Evolutionary conservation across 139 green algal species (phyloP), one percentile per base, ranked within the genome.

Genomic region (Astrephomene gubernaculifera): DNA sequence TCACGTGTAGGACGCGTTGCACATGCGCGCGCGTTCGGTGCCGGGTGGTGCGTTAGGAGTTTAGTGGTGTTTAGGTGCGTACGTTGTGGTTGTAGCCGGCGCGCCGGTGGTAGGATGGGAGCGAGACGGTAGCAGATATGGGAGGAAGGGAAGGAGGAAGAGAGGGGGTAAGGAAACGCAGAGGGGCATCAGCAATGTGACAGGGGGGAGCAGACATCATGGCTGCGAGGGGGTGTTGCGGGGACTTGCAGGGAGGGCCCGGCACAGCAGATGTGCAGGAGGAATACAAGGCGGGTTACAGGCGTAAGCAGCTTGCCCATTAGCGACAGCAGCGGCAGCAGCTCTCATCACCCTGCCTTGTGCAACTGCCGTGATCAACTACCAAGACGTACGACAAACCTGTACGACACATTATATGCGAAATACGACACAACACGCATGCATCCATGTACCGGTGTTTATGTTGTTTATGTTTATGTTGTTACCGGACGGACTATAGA

Each of bases 31-130:
- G n/a, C n/a, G n/a, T n/a, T n/a, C n/a, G n/a, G n/a, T n/a, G n/a
- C n/a, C n/a, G n/a, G n/a, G n/a, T n/a, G n/a, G n/a, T n/a, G n/a
- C n/a, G n/a, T n/a, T n/a, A n/a, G n/a, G n/a, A n/a, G n/a, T n/a
- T n/a, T n/a, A n/a, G n/a, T n/a, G n/a, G n/a, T n/a, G n/a, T n/a
- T n/a, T n/a, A n/a, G n/a, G n/a, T n/a, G n/a, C n/a, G n/a, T n/a
- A n/a, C n/a, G n/a, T n/a, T n/a, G n/a, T n/a, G n/a, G n/a, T n/a
- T n/a, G n/a, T n/a, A n/a, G n/a, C n/a, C n/a, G n/a, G n/a, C n/a
- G n/a, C n/a, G n/a, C n/a, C 39, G 89, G 91, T 12, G 17, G 14
- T 12, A 57, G 49, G 14, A 57, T 57, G 12, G 17, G 49, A 17
- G 14, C 14, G 17, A 12, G 17, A 25, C 49, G 49, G 49, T 25